These are phyloP conservation scores for Penicillium sp. DNA, from an alignment of 2,329 filamentous ascomycete species.

Conservation along the genomic window DNA sequence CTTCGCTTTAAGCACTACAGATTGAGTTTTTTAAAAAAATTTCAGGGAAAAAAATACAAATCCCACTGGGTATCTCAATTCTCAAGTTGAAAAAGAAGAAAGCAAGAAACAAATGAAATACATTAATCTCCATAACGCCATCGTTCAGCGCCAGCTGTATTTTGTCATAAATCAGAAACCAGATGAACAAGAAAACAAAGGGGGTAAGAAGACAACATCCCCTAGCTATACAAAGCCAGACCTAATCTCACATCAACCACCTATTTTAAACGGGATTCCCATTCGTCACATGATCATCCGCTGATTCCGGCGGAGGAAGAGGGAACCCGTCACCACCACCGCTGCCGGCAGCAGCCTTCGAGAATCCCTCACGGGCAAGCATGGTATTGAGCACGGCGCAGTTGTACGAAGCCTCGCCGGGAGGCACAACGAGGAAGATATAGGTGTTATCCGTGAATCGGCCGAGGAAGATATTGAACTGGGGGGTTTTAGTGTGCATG, in stretches of 20 bases:
- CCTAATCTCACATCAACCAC: conserved; percentile 4
- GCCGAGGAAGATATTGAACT: conserved; percentile 90
- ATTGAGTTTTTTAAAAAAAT: background rate
- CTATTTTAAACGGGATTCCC: conserved; percentile 4
- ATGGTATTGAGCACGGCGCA: conserved; percentile 85
- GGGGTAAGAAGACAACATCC: conserved; percentile 4
- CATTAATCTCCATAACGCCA: conserved; percentile 23
- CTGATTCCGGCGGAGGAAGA: conserved; percentile 34
- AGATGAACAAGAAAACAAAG: background rate
- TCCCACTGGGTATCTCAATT: conserved; percentile 24
- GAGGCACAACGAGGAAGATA: conserved; percentile 85
- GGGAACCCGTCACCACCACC: conserved; percentile 44
- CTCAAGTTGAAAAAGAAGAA: conserved; percentile 8
- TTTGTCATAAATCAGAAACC: conserved; percentile 15
- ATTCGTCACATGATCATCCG: conserved; percentile 20
- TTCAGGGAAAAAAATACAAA: background rate
- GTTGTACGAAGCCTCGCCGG: conserved; percentile 88
- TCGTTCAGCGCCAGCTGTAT: conserved; percentile 21
- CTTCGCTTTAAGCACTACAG: too few relatives aligned
- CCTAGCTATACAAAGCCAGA: conserved; percentile 19
- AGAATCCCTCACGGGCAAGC: conserved; percentile 79
- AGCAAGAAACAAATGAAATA: conserved; percentile 9
- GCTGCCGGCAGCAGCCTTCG: conserved; percentile 54
- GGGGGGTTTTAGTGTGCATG: conserved; percentile 52
- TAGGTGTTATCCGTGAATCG: conserved; percentile 98